A percentile compares a stretch with the other conserved stretches of the same genome.
Conservation (phyloP, 2,329 filamentous ascomycete species). For the Aureobasidium musti region DNA sequence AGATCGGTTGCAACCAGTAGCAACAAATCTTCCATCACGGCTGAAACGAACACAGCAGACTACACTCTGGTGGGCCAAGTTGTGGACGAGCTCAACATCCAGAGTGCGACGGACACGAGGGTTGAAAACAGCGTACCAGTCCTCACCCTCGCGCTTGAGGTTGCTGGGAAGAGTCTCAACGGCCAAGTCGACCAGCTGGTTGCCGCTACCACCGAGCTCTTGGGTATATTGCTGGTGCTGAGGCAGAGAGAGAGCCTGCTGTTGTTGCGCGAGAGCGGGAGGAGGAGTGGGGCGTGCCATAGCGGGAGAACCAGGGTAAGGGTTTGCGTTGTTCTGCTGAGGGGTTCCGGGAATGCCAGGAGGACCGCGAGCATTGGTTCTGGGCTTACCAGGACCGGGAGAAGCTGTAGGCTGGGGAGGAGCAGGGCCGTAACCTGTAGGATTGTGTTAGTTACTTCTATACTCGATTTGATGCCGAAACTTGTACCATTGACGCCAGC, state of each 20-base stretch:
- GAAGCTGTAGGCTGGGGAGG: conserved; percentile 82
- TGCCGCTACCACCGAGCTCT: conserved; percentile 56
- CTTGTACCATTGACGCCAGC: conserved; percentile 62
- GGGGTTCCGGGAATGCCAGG: conserved; percentile 75
- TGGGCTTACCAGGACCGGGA: conserved; percentile 77
- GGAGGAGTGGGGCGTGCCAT: conserved; percentile 79
- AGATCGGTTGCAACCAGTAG: conserved; percentile 96
- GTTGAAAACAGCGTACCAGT: conserved; percentile 99
- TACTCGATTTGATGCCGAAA: not conserved
- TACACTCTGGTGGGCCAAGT: conserved; percentile 88
- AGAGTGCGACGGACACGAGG: conserved; percentile 83
- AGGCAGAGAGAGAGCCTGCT: conserved; percentile 40
- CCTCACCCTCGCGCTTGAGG: conserved; percentile 82
- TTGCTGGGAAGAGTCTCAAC: conserved; percentile 80
- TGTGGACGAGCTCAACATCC: conserved; percentile 93
- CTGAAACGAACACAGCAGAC: conserved; percentile 99
- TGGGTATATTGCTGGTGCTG: conserved; percentile 37
- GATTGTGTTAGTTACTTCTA: conserved; percentile 29
- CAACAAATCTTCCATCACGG: conserved; percentile 90
- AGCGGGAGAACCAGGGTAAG: conserved; percentile 87
- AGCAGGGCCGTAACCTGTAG: conserved; percentile 73
- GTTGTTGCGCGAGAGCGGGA: conserved; percentile 46
- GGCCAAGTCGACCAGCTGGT: conserved; percentile 81
- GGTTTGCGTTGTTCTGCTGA: conserved; percentile 84
- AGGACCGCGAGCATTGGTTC: conserved; percentile 57